These are phyloP conservation scores for Sistotremastrum niveocremeum DNA, from an alignment of 768 basidiomycete genomes.

Conservation along the genomic window DNA sequence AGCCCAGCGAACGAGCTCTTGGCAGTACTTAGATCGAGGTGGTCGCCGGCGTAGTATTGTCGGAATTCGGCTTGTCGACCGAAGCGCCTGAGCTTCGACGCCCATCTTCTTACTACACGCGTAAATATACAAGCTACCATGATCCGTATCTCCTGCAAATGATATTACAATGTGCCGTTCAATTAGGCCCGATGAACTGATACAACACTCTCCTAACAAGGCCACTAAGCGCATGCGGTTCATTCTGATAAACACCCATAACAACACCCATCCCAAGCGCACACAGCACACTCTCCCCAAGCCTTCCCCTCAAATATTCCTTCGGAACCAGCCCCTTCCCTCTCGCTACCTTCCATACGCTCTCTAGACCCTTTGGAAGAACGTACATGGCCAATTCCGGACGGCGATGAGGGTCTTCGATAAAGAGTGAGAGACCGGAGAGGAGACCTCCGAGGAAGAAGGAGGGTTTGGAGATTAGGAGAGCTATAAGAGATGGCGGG, in stretches of 20 bases:
- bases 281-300: slow-evolving; percentile 55
- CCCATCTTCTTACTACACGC: too few relatives aligned
- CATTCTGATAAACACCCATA: slow-evolving; percentile 43
- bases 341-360: slow-evolving; percentile 70
- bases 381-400: slow-evolving; percentile 89
- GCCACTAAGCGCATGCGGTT: slow-evolving; percentile 72
- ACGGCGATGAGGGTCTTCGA: slow-evolving; percentile 80
- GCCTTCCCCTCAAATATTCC: slow-evolving; percentile 45
- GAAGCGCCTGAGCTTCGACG: too few relatives aligned
- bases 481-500: slow-evolving; percentile 34
- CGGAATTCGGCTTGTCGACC: too few relatives aligned
- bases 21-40: too few relatives aligned
- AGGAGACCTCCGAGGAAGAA: slow-evolving; percentile 66
- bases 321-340: slow-evolving; percentile 57
- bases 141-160: too few relatives aligned
- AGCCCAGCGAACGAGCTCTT: too few relatives aligned
- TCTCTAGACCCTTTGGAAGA: slow-evolving; percentile 81
- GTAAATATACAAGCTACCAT: too few relatives aligned
- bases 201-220: slow-evolving; percentile 72
- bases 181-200: slow-evolving; percentile 85
- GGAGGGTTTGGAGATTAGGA: slow-evolving; percentile 53
- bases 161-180: neutral
- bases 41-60: too few relatives aligned
- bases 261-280: slow-evolving; percentile 86
- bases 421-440: slow-evolving; percentile 64